Evolutionary conservation across 2,329 filamentous ascomycete genomes (phyloP).

Genomic region (Colletotrichum sp.): DNA sequence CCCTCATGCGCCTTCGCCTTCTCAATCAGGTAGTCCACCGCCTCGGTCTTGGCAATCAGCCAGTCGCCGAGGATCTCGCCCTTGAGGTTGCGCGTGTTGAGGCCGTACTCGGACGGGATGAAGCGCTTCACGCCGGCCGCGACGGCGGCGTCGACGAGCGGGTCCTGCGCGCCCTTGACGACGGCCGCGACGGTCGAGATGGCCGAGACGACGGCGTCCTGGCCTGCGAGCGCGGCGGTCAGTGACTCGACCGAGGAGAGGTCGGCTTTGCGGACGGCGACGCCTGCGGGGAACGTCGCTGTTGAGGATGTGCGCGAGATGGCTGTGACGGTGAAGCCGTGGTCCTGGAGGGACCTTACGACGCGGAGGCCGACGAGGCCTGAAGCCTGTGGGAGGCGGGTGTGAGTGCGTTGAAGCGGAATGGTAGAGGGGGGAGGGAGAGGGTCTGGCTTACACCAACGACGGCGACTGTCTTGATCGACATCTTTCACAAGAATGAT

Average conservation of each 20-base stretch:
- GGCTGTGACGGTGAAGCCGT: slow-evolving; percentile 6
- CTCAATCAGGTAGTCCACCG: slow-evolving; percentile 19
- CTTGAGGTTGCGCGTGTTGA: slow-evolving; percentile 29
- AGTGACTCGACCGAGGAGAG: slow-evolving; percentile 4
- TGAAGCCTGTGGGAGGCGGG: neutral
- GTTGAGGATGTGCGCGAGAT: slow-evolving; percentile 5
- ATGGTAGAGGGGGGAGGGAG: fast-evolving
- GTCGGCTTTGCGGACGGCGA: slow-evolving; percentile 7
- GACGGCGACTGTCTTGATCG: slow-evolving; percentile 12
- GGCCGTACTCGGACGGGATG: slow-evolving; percentile 56
- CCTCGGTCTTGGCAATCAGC: slow-evolving; percentile 15
- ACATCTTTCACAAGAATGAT: neutral
- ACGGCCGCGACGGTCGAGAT: slow-evolving; percentile 38
- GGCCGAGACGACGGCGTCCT: slow-evolving; percentile 40
- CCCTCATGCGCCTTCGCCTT: slow-evolving; percentile 13
- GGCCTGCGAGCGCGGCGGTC: slow-evolving; percentile 15
- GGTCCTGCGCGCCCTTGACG: slow-evolving; percentile 47
- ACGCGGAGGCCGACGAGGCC: slow-evolving; percentile 12
- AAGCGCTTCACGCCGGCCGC: slow-evolving; percentile 59
- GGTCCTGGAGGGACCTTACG: neutral
- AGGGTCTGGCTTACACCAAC: neutral
- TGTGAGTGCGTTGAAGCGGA: neutral
- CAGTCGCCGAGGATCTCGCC: slow-evolving; percentile 25
- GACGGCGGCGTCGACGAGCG: slow-evolving; percentile 57
- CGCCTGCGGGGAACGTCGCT: neutral